Conservation (phyloP, 2,329 filamentous ascomycete genomes). For the Epichloe sibirici region DNA sequence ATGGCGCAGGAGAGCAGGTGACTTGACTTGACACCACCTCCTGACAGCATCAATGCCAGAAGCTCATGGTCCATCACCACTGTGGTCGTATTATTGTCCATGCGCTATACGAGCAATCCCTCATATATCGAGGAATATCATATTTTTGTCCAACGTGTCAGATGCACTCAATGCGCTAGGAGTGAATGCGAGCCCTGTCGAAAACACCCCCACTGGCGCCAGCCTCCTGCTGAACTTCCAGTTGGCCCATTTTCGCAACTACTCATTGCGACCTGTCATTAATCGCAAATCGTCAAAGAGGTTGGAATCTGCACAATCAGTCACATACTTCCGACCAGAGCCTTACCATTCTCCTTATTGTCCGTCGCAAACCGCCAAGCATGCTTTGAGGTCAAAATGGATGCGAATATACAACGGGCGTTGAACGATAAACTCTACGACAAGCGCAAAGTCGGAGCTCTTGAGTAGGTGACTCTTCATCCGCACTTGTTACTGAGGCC, state of each 20-base stretch:
- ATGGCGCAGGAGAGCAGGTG: too few species aligned
- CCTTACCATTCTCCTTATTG: not conserved
- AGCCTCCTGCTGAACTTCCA: not conserved
- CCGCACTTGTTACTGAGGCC: not conserved
- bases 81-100: too few species aligned
- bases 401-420: slow-evolving; percentile 75
- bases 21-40: too few species aligned
- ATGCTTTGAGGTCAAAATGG: slow-evolving; percentile 46
- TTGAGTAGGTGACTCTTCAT: slow-evolving; percentile 57
- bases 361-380: not conserved
- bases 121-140: too few species aligned
- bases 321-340: not conserved
- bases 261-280: not conserved
- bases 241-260: not conserved
- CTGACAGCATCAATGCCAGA: too few species aligned
- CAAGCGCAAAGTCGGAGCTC: slow-evolving; percentile 88
- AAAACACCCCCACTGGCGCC: not conserved
- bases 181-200: not conserved
- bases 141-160: not conserved
- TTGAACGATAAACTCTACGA: slow-evolving; percentile 98
- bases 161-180: not conserved
- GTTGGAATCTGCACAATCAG: not conserved
- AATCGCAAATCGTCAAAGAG: not conserved
- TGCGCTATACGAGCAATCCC: too few species aligned
- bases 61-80: too few species aligned